phyloP scores from a whole-genome alignment of 441 rosid genomes.

The Manihot esculenta region DNA sequence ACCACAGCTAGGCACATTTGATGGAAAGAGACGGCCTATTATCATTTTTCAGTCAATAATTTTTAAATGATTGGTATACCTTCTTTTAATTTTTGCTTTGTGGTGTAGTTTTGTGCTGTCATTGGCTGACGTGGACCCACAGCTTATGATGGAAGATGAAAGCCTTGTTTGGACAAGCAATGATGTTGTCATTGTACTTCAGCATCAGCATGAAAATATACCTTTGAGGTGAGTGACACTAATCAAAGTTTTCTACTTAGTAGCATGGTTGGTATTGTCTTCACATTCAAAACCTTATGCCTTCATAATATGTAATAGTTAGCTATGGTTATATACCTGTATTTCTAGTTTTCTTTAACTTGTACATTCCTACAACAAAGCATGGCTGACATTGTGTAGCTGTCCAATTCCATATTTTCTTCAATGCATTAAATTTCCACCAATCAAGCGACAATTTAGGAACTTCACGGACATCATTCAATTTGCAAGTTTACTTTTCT shows the following conservation, averaged over 20 bases:
- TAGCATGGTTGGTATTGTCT: neutral
- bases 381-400: neutral
- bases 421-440: neutral
- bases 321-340: neutral
- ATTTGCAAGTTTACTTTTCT: neutral
- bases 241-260: neutral
- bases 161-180: slow-evolving; percentile 95
- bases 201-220: slow-evolving; percentile 88
- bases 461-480: neutral
- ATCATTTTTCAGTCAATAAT: neutral
- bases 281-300: neutral
- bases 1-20: no score
- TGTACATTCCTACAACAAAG: neutral
- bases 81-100: neutral
- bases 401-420: neutral
- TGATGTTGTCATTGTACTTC: slow-evolving; percentile 90
- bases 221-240: slow-evolving; percentile 69
- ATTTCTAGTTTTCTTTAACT: neutral
- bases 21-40: neutral
- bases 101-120: slow-evolving; percentile 81
- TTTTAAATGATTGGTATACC: neutral
- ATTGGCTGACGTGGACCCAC: slow-evolving; percentile 90
- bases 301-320: neutral
- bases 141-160: slow-evolving; percentile 96
- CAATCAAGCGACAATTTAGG: neutral